These are phyloP conservation scores for Capsaspora owczarzaki DNA, from an alignment of 78 protist genomes.

Conservation along the genomic window DNA sequence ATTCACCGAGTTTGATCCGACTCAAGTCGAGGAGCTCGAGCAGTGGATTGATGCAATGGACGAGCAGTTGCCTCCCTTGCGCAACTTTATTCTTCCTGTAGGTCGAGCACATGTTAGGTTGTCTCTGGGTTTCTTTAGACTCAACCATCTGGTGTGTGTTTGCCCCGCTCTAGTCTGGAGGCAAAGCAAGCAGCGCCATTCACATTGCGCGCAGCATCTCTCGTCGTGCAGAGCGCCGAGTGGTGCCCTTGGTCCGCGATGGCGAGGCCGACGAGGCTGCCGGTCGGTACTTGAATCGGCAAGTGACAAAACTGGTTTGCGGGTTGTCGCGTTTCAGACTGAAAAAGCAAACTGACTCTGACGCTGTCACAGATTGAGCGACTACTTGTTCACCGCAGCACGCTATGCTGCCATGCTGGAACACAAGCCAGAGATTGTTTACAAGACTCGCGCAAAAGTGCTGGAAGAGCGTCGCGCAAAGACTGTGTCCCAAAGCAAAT, in stretches of 20 bases:
- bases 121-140: neutral
- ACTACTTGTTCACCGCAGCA: slow-evolving; percentile 72
- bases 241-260: neutral
- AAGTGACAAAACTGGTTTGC: too few species aligned
- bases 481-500: neutral
- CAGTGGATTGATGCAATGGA: slow-evolving; percentile 71
- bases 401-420: slow-evolving; percentile 32
- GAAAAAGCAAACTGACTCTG: neutral
- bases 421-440: slow-evolving; percentile 27
- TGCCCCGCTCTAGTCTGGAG: neutral
- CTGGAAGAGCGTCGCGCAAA: neutral
- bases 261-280: neutral
- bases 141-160: neutral
- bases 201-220: neutral
- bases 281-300: neutral
- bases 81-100: slow-evolving; percentile 71
- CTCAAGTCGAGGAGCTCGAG: slow-evolving; percentile 48
- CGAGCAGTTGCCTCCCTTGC: slow-evolving; percentile 53
- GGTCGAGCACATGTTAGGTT: neutral
- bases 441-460: neutral
- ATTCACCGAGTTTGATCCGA: slow-evolving; percentile 24
- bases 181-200: neutral
- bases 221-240: slow-evolving; percentile 7
- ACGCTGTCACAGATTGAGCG: slow-evolving; percentile 53
- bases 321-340: neutral